Evolutionary conservation across 2,329 filamentous ascomycete genomes (phyloP), one percentile per base, ranked within the genome.

Genomic region (Neonectria magnoliae): DNA sequence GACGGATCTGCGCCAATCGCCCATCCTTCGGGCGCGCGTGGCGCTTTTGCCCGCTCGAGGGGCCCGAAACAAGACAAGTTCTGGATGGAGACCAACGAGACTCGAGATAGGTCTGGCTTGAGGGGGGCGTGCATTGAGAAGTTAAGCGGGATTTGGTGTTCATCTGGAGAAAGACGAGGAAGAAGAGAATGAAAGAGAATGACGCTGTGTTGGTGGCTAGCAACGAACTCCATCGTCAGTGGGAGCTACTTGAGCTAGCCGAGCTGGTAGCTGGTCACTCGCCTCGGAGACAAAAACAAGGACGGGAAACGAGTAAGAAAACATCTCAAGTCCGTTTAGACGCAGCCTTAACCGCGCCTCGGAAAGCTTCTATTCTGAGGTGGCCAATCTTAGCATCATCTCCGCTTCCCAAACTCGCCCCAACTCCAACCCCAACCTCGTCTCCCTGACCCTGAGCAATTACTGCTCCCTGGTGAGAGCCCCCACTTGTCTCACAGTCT

Each of bases 321-420:
- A 25, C 41, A 52, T 41, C 13, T 45, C 42, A 56, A 27, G 18
- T 27, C n/a, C 4, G 18, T 18, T 25, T 25, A 29, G 54, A 36
- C 31, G 18, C 41, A 29, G 29, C 44, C 36, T 33, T 47, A 36
- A 61, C 62, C 57, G 51, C 52, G 62, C 65, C 64, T 66, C 60
- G 44, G n/a, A 47, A 58, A 31, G 45, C 29, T 68, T 68, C 66
- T 72, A 72, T 71, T 72, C 70, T 70, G 47, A 59, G 68, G 27
- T 53, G 36, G n/a, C 8, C n/a, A 42, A 42, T 42, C 61, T 60
- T 66, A 69, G 68, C 50, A 63, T 69, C 50, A 65, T 69, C 41
- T 53, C 52, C 44, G 48, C 60, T 48, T 36, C 58, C 63, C 63
- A 57, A 53, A 54, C 54, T 53, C 25, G 56, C 29, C 64, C 42